Base-by-base conservation (phyloP, 352 stramenopile species). In the Phytophthora podocarpi region DNA sequence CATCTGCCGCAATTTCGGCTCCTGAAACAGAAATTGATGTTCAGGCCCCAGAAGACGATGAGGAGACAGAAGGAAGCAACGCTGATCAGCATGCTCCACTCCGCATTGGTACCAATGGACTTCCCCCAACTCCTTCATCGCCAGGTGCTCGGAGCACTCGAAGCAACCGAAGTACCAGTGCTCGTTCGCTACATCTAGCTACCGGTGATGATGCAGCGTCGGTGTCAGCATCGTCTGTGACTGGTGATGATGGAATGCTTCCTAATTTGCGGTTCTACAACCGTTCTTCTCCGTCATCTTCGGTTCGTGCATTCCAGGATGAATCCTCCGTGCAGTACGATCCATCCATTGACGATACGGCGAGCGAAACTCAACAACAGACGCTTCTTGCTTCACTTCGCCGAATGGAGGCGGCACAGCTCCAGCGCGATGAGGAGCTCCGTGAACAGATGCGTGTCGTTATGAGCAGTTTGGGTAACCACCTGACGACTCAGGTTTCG, bases 281-380 rank as follows among this genome's bases (percentile, higher is more conserved):
- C 20, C 80, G 81, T 13, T 92, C 83, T 21, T 93, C 86, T 8
- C 85, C 86, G 12, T 91, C 86, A 28, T 93, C 84, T 41, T 95
- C 86, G 7, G 75, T 92, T 37, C 79, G 80, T 39, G 86, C 83
- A 5, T 90, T 90, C 63, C 81, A 88, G 5, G 86, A 95, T 59
- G 86, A 93, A 62, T 77, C 72, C 3, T 92, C 82, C 3, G 69
- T 78, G 24, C 64, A 85, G 51, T 89, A 85, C 36, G 81, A 91
- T 11, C 80, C 80, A 34, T 91, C 83, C 10, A 60, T 93, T 52
- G 82, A 93, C 35, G 86, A 87, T 24, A 80, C 80, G 13, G 70
- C 67, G 15, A 85, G 76, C 15, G 80, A 87, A 31, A 72, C 68
- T 7, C 75, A 83, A 37, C 74, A 92, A 18, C 79, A 82, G 51